These are phyloP conservation scores for Exophiala xenobiotica DNA, from an alignment of 2,329 filamentous ascomycete species.

Conservation along the genomic window DNA sequence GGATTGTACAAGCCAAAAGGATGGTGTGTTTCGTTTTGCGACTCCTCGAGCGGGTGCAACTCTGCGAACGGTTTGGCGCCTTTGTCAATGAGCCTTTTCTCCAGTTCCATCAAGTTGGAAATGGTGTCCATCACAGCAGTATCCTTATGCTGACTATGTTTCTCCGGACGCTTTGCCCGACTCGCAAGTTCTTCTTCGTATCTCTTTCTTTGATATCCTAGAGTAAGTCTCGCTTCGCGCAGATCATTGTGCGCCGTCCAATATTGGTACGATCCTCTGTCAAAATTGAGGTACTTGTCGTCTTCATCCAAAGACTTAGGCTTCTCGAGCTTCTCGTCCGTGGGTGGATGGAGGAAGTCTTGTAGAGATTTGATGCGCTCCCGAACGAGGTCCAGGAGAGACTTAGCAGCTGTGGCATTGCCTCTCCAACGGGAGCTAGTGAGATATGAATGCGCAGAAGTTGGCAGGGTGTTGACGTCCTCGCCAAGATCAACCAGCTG, in stretches of 20 bases:
- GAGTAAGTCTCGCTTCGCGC: conserved; percentile 35
- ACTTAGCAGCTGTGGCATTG: conserved; percentile 32
- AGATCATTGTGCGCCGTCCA: conserved; percentile 50
- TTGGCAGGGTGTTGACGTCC: conserved; percentile 62
- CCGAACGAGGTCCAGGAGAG: conserved; percentile 62
- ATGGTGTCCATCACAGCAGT: conserved; percentile 55
- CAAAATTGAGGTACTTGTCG: conserved; percentile 50
- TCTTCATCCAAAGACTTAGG: conserved; percentile 41
- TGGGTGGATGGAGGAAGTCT: conserved; percentile 40
- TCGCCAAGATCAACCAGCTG: conserved; percentile 64
- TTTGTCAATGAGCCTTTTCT: conserved; percentile 54
- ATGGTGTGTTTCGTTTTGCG: neutral
- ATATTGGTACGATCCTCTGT: conserved; percentile 61
- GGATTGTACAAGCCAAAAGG: neutral
- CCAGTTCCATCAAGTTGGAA: conserved; percentile 55
- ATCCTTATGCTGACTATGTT: conserved; percentile 53
- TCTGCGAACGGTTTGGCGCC: conserved; percentile 68
- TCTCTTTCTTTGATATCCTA: conserved; percentile 28
- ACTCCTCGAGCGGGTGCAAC: conserved; percentile 55
- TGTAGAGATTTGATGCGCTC: conserved; percentile 52
- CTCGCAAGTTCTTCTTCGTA: conserved; percentile 40
- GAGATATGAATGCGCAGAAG: conserved; percentile 32
- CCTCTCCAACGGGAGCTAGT: conserved; percentile 25
- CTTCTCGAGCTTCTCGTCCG: conserved; percentile 5
- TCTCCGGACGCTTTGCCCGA: conserved; percentile 25